Evolutionary conservation across 192 early-diverging fungal genomes (phyloP).

Genomic region (Coemansia sp.): DNA sequence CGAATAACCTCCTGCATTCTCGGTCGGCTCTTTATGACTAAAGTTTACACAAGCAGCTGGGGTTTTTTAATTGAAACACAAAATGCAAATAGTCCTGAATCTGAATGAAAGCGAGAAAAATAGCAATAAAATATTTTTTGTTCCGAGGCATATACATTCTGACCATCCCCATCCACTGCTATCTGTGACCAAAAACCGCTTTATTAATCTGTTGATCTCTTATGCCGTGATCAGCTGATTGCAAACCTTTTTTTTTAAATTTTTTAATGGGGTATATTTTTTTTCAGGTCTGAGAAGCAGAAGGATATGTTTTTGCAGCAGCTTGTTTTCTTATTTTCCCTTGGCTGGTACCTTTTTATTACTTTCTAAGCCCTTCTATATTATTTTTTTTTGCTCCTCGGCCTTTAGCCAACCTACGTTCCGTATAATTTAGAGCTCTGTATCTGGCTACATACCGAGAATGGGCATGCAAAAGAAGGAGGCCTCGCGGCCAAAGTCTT

Average conservation of each 20-base stretch:
- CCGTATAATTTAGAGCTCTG: background rate
- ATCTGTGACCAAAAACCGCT: background rate
- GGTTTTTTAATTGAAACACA: background rate
- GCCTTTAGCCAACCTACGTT: background rate
- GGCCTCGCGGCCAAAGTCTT: slow-evolving; percentile 38
- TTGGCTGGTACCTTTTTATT: background rate
- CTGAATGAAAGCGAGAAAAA: background rate
- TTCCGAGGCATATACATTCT: no score
- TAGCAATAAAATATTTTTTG: no score
- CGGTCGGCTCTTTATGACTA: background rate
- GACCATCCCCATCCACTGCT: no score
- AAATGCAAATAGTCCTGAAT: background rate
- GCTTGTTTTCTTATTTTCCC: background rate
- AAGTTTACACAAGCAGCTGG: background rate
- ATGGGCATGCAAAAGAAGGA: slow-evolving; percentile 56
- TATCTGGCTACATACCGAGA: background rate
- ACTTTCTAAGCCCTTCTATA: background rate
- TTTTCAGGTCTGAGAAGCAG: background rate
- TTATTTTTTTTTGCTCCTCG: background rate
- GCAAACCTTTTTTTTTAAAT: background rate
- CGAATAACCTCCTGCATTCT: slow-evolving; percentile 53
- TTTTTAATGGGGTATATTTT: slow-evolving; percentile 3
- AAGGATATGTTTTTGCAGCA: no score
- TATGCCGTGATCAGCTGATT: background rate
- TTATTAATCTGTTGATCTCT: background rate